Base-by-base conservation (phyloP, 2,329 filamentous ascomycete species). In the Cyphellophora attinorum region DNA sequence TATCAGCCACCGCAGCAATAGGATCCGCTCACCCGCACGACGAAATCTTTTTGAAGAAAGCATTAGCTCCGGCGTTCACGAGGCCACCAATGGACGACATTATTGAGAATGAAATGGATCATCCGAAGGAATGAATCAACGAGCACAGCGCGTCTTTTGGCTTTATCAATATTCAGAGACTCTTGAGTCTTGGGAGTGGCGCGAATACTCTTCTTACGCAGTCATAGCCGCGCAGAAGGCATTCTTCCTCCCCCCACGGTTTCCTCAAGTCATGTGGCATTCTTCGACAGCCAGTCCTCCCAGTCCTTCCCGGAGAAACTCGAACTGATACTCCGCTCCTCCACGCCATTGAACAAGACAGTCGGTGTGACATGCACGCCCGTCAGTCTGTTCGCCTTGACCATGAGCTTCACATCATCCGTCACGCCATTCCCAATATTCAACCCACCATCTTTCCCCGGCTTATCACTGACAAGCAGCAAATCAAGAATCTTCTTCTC, bases 291-390 rank as follows among this genome's bases (percentile, higher is more conserved):
- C 81, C 81, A 95, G 59, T 86, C 79, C 53, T 79, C 70, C 88
- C 88, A 96, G 61, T 94, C 81, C 39, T 82, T 76, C 48, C 68
- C 68, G 1, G 72, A 79, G 74, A 86, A 95, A 15, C 78, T 72
- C 38, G 81, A 89, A 44, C 78, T 81, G 46, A 94, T 82, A 33
- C 81, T 76, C 45, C 74, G 76, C 52, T 83, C 82, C 32, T 93
- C 79, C 15, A 93, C 74, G 0, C 88, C 62, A 59, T 96, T 78
- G 57, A 93, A 88, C 32, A 93, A 68, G 13, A 89, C 85, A 0
- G 88, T 95, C 2, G 89, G 89, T 27, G 85, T 89, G 27, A 95
- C 85, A 64, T 96, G 89, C 28, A 94, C 76, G 10, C 88, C 82
- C 6, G 83, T 72, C 47, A 91, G 61, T 28, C 89, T 68, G 50